These are phyloP conservation scores for Anthostomella pinea DNA, from an alignment of 2,329 filamentous ascomycete genomes.

Conservation along the genomic window DNA sequence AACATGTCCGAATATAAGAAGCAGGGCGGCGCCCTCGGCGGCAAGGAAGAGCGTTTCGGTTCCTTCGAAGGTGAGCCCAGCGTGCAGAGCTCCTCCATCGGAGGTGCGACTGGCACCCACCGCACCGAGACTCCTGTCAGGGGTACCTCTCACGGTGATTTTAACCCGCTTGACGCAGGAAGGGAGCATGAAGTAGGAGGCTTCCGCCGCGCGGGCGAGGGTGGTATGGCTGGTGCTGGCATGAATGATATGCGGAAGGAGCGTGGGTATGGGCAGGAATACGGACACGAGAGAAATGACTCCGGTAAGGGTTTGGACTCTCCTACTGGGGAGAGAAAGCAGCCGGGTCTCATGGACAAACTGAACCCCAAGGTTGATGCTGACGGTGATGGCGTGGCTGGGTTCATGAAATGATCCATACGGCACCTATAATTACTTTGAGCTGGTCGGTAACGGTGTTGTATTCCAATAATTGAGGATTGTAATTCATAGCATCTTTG, in stretches of 20 bases:
- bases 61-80: constrained; percentile 62
- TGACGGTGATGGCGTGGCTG: constrained; percentile 53
- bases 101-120: constrained; percentile 15
- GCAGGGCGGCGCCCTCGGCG: constrained; percentile 51
- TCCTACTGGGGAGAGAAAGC: constrained; percentile 34
- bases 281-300: no score
- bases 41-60: constrained; percentile 54
- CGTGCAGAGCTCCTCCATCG: constrained; percentile 37
- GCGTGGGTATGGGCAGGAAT: constrained; percentile 1
- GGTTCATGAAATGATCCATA: constrained; percentile 47
- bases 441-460: no score
- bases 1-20: constrained; percentile 61
- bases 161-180: constrained; percentile 7
- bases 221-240: constrained; percentile 4
- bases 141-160: constrained; percentile 14
- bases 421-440: no score
- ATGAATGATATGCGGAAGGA: no score
- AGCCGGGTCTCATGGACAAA: constrained; percentile 48
- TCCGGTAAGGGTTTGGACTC: no score
- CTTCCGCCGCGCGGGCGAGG: neutral
- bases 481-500: no score
- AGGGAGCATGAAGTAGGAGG: constrained; percentile 1
- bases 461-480: no score
- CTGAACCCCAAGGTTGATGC: constrained; percentile 53
- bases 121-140: constrained; percentile 4